Evolutionary conservation across 768 basidiomycete species (phyloP), one percentile per base, ranked within the genome.

Genomic region (Xerocomus spinulosus): DNA sequence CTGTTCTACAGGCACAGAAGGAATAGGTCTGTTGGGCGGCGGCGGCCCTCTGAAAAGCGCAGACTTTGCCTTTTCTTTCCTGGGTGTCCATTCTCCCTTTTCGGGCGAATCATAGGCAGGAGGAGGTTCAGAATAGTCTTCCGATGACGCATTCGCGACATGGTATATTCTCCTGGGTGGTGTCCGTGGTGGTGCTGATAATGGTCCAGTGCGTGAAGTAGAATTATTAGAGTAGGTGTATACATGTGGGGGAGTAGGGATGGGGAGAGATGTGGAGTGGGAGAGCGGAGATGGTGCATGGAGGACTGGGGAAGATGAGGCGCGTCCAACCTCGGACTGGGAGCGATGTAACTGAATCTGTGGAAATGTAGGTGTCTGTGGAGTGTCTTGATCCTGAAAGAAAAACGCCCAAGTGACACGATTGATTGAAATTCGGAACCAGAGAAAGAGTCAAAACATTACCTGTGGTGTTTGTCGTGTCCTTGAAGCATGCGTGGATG

Each of bases 101-200:
- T 42, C 24, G 29, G 61, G 61, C 0, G 66, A 72, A 24, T 18
- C 60, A 35, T 79, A 78, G 2, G 78, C 75, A 3, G 78, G 76
- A 0, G 78, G 78, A 7, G 77, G 76, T 5, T 77, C 71, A 21
- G 33, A 9, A 55, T 62, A 49, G 50, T 51, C 47, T 52, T 50
- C 57, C 25, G 69, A 51, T 14, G 68, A 64, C 3, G 62, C 65
- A 53, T 79, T 78, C 4, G 62, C 61, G 43, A 79, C 57, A 36
- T 74, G 74, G 42, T 72, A 74, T 15, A 68, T 54, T 40, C 74
- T 61, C 43, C 68, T 64, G 2, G 74, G 69, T 13, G 74, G 72
- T 10, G 64, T 68, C 36, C 60, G 62, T 2, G 66, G 65, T 29
- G 55, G 41, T 28, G 42, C 52, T 21, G 53, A 48, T 6, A 25